These are phyloP conservation scores for Botryosphaeria agaves DNA, from an alignment of 2,329 filamentous ascomycete species.

Conservation along the genomic window DNA sequence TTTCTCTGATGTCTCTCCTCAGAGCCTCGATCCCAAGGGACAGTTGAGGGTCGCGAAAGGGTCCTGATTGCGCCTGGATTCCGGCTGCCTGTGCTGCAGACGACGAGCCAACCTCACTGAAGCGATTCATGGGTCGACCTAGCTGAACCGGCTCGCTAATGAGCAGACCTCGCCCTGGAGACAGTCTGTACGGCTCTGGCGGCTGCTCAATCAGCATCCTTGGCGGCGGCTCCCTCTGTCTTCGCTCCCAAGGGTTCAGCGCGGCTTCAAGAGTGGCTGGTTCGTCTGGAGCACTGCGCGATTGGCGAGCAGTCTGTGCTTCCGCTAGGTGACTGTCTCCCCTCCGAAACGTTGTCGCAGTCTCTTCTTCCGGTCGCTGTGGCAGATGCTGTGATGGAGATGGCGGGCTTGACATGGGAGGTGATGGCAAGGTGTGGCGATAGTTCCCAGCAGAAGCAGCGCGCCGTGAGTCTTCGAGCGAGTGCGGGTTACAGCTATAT, in stretches of 20 bases:
- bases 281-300: constrained; percentile 2
- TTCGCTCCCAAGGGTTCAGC: background rate
- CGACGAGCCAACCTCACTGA: no score
- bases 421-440: constrained; percentile 22
- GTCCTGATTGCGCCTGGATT: background rate
- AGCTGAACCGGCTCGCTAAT: no score
- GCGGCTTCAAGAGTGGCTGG: background rate
- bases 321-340: constrained; percentile 9
- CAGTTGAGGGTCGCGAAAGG: no score
- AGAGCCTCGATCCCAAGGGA: no score
- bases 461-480: background rate
- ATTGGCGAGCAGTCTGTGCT: background rate
- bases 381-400: constrained; percentile 25
- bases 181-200: no score
- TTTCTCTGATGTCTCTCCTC: no score
- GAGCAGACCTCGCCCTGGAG: no score
- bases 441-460: background rate
- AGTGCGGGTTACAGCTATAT: background rate
- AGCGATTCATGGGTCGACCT: no score
- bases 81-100: background rate
- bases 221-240: background rate
- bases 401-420: constrained; percentile 33
- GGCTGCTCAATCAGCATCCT: no score
- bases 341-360: no score
- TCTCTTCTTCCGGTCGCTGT: no score